phyloP scores from a whole-genome alignment of 495 filamentous ascomycete species.

The Astrothelium macrocarpum region DNA sequence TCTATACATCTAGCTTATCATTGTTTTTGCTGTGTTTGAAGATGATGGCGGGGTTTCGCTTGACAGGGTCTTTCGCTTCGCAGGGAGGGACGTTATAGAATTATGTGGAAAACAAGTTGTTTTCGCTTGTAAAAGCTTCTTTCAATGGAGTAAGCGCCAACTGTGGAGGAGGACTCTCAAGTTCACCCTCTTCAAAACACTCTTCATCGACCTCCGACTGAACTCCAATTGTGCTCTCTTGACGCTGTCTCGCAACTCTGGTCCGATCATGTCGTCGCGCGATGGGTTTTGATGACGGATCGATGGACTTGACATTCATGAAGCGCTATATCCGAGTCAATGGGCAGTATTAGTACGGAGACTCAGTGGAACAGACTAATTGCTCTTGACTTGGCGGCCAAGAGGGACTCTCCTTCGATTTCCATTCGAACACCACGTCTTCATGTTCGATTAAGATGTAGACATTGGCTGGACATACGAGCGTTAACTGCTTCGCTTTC shows the following conservation, averaged over 20 bases:
- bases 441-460: not conserved
- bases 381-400: not conserved
- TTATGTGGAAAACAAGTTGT: not conserved
- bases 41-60: not conserved
- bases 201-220: not conserved
- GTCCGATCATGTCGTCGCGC: not conserved
- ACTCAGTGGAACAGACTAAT: not conserved
- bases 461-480: not conserved
- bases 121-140: not conserved
- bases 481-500: not conserved
- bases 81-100: constrained; percentile 6
- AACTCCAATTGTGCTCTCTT: not conserved
- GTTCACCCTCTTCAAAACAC: not conserved
- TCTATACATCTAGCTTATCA: constrained; percentile 4
- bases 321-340: not conserved
- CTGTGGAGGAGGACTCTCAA: not conserved
- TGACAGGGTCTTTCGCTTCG: not conserved
- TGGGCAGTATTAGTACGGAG: not conserved
- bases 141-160: not conserved
- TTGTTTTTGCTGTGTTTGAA: not conserved
- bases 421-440: not conserved
- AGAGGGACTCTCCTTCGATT: not conserved
- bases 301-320: not conserved
- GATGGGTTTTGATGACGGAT: not conserved
- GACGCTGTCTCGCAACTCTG: not conserved